Base-by-base conservation (phyloP, 1,284 basidiomycete genomes). In the Neolentinus lepideus region DNA sequence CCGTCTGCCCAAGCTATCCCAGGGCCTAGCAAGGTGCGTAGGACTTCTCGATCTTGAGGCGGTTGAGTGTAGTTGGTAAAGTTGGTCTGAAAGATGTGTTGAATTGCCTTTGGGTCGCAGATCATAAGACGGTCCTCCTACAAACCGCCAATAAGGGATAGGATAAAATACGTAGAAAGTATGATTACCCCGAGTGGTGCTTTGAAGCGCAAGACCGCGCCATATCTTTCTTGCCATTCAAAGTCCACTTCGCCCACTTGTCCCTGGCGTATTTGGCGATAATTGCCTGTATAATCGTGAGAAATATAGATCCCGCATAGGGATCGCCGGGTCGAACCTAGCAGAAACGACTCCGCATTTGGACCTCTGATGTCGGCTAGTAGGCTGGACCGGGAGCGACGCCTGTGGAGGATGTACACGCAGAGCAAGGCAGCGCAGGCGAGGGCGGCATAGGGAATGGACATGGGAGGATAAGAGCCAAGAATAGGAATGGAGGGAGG, bases 1-100 rank as follows among this genome's bases (percentile, higher is more conserved):
- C 47, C 47, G n/a, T 50, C 47, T 12, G 47, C 47, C 47, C 47
- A 50, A n/a, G 47, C 47, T 25, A 50, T 50, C 3, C 47, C 47
- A 21, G 47, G 47, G 6, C 47, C 47, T 4, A 50, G 47, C 12
- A 50, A 22, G 11, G 47, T 50, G 24, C 47, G 22, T 21, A 50
- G 27, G 27, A 50, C 27, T 21, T 50, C 47, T 6, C 47, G 8
- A n/a, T 50, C 47, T 26, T 50, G 47, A 25, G 47, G 47, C 6
- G 47, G 47, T 50, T 50, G 47, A 25, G 22, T 25, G n/a, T 26
- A 50, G n/a, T 50, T 50, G 4, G 24, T 6, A 8, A 16, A 22
- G 22, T 50, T 50, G 12, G 47, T 25, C 27, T 50, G 47, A 22
- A 50, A 50, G 24, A 50, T 50, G 47, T 50, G 27, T 26, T 50